Evolutionary conservation across 2,329 filamentous ascomycete species (phyloP).

Genomic region (Biscogniauxia marginata): DNA sequence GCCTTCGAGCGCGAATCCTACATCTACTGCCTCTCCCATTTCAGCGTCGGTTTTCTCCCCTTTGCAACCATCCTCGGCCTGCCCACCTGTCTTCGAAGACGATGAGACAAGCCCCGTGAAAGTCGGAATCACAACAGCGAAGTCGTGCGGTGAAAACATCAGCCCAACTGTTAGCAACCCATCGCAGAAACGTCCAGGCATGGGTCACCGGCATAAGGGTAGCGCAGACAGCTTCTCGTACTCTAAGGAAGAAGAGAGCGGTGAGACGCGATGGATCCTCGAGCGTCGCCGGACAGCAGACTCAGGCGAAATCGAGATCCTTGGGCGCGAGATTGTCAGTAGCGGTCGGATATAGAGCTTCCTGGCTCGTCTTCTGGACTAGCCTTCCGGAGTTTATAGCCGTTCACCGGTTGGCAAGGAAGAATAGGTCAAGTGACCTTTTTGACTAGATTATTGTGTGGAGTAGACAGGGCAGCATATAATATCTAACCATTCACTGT

Average conservation of each 20-base stretch:
- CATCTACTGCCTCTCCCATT: slow-evolving; percentile 25
- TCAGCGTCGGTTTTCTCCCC: slow-evolving; percentile 23
- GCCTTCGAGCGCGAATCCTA: slow-evolving; percentile 21
- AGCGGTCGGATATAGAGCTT: slow-evolving; percentile 44
- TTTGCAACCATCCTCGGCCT: slow-evolving; percentile 26
- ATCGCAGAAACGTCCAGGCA: slow-evolving; percentile 30
- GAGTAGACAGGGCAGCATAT: neutral
- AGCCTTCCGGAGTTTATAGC: neutral
- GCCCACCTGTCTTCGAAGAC: slow-evolving; percentile 41
- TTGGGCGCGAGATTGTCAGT: slow-evolving; percentile 63
- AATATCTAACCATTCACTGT: neutral
- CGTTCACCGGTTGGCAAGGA: neutral
- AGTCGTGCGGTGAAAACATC: slow-evolving; percentile 19
- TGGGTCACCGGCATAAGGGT: slow-evolving; percentile 40
- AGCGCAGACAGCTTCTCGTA: slow-evolving; percentile 72
- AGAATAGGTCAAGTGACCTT: neutral
- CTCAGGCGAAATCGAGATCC: slow-evolving; percentile 62
- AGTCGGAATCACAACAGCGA: slow-evolving; percentile 6
- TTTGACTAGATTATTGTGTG: neutral
- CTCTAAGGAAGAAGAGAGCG: slow-evolving; percentile 58
- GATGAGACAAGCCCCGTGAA: slow-evolving; percentile 32
- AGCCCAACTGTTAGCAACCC: slow-evolving; percentile 18
- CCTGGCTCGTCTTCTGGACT: neutral
- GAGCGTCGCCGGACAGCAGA: slow-evolving; percentile 67
- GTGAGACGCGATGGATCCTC: slow-evolving; percentile 65